Conservation (phyloP, 2,329 filamentous ascomycete species). For the Colletotrichum coccodes region DNA sequence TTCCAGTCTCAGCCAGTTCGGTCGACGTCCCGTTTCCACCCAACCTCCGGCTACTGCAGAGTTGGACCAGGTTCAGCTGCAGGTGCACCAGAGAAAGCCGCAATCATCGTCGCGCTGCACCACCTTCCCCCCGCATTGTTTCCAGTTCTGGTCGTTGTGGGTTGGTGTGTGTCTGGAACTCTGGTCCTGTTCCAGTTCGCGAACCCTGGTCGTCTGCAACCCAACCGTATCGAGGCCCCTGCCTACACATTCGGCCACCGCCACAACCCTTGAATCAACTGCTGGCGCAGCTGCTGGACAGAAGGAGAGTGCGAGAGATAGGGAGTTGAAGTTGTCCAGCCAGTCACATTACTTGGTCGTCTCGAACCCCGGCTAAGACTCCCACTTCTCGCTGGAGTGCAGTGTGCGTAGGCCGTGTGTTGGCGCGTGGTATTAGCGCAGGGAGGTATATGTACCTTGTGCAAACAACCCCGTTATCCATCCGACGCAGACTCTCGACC, state of each 20-base stretch:
- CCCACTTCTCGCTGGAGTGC: background rate
- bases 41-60: background rate
- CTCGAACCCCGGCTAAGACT: background rate
- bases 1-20: background rate
- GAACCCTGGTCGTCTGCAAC: slow-evolving; percentile 13
- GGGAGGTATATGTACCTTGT: background rate
- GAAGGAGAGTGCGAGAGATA: slow-evolving; percentile 10
- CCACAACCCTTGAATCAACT: background rate
- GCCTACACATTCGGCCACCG: slow-evolving; percentile 6
- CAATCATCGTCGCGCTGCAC: slow-evolving; percentile 13
- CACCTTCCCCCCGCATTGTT: slow-evolving; percentile 3
- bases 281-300: background rate
- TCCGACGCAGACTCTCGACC: background rate
- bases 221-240: background rate
- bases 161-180: background rate
- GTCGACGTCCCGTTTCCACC: background rate
- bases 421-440: background rate
- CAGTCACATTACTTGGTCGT: background rate
- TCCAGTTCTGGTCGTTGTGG: background rate
- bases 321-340: slow-evolving; percentile 1
- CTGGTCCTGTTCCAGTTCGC: background rate
- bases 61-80: background rate
- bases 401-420: background rate
- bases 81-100: background rate
- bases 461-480: background rate